Conservation (phyloP, 1,284 basidiomycete species). For the Somion occarium region DNA sequence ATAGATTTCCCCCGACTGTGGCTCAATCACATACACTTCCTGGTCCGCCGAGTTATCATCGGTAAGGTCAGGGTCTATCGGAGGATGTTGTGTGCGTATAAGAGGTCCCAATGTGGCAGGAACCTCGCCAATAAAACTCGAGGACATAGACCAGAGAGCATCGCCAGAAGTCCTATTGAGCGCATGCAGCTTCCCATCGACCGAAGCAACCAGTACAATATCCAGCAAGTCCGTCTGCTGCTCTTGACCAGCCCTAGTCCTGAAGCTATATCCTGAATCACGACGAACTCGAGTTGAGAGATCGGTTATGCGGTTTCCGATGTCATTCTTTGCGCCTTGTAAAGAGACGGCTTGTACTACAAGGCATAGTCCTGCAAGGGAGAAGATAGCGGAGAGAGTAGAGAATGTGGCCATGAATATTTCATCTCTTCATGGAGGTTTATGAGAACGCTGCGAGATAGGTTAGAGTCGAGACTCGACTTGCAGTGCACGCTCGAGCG, state of each 20-base stretch:
- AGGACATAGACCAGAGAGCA: slow-evolving; percentile 77
- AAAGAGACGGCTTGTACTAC: slow-evolving; percentile 25
- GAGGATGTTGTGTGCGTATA: slow-evolving; percentile 60
- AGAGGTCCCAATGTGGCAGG: slow-evolving; percentile 63
- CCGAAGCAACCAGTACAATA: slow-evolving; percentile 77
- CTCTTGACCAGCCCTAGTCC: slow-evolving; percentile 16
- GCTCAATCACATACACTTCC: slow-evolving; percentile 88
- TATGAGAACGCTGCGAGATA: not conserved
- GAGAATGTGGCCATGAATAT: slow-evolving; percentile 19
- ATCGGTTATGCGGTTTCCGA: slow-evolving; percentile 14
- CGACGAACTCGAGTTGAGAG: slow-evolving; percentile 21
- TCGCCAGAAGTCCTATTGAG: slow-evolving; percentile 77
- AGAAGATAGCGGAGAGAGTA: slow-evolving; percentile 16
- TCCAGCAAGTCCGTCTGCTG: slow-evolving; percentile 61
- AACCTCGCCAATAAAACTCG: slow-evolving; percentile 35
- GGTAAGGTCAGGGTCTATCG: slow-evolving; percentile 48
- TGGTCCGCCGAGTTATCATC: slow-evolving; percentile 51
- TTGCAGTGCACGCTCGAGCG: not conserved
- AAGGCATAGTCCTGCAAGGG: slow-evolving; percentile 22
- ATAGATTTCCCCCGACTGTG: slow-evolving; percentile 87
- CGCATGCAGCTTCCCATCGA: slow-evolving; percentile 90
- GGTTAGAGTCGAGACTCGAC: not conserved
- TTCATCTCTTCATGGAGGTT: slow-evolving; percentile 23
- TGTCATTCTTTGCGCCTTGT: slow-evolving; percentile 8
- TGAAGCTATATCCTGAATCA: slow-evolving; percentile 10